Evolutionary conservation across 768 basidiomycete genomes (phyloP), one percentile per base, ranked within the genome.

Genomic region (Flagelloscypha sp.): DNA sequence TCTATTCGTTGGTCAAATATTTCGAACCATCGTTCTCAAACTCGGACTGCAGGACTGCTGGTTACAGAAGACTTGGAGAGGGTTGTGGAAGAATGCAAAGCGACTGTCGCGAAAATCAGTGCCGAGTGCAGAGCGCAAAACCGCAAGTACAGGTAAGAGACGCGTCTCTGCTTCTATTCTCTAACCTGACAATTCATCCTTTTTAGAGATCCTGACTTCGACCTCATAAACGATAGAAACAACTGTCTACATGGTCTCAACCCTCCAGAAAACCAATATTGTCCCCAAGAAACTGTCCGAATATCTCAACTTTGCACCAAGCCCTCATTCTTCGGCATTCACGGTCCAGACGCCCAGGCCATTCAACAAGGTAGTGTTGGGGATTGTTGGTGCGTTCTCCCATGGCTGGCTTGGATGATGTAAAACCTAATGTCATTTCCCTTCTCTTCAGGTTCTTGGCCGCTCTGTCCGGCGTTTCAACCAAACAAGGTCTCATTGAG

Each of bases 341-440:
- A 65, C 36, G 70, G 63, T 6, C 54, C 62, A 4, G 50, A 58
- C 33, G 59, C 65, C 2, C 62, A 56, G 19, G 68, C 70, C 42
- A 65, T 72, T 13, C 56, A 61, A 3, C 72, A 75, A 52, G 72
- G 74, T 6, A 45, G 38, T 7, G 41, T 74, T n/a, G 70, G 68
- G 1, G 63, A 74, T 43, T 75, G 73, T 41, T 75, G 71, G 62
- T n/a, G n/a, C n/a, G n/a, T n/a, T n/a, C n/a, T n/a, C n/a, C n/a
- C n/a, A n/a, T n/a, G n/a, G n/a, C n/a, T n/a, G n/a, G n/a, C n/a
- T n/a, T n/a, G n/a, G n/a, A n/a, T n/a, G n/a, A n/a, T n/a, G n/a
- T n/a, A n/a, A n/a, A n/a, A n/a, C n/a, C n/a, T n/a, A n/a, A n/a
- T n/a, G n/a, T n/a, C n/a, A n/a, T n/a, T n/a, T n/a, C n/a, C n/a